Evolutionary conservation across 495 filamentous ascomycete species (phyloP), one percentile per base, ranked within the genome.

Genomic region (Talaromyces wortmannii): DNA sequence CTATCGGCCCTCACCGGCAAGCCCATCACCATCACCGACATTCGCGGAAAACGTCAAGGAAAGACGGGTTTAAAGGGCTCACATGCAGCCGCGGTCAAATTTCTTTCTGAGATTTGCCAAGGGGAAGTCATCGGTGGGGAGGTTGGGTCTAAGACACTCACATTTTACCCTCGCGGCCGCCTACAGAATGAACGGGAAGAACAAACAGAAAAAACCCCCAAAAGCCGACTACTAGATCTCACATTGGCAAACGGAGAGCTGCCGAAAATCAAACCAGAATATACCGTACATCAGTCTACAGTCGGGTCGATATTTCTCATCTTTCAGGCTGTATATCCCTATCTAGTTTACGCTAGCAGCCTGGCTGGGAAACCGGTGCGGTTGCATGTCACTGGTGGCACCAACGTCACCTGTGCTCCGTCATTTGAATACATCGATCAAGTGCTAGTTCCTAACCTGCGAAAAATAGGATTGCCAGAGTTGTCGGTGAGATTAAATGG

Each of bases 321-420:
- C 30, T 81, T 94, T 58, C 91, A 96, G 67, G 86, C 91, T 2
- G 68, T 96, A 4, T 81, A 95, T 43, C 91, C 91, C 0, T 92
- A 85, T 65, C 65, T 94, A 3, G 66, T 95, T 2, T 83, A 85
- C 56, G 76, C 82, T 1, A 74, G 74, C 48, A 60, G 66, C 12
- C 15, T 49, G 40, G 45, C 31, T 46, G 52, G 46, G 2, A 32
- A 17, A 31, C 71, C 64, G 45, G 68, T 84, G 32, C 71, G 71
- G 15, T 62, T 92, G 4, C 80, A 75, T 13, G 83, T 96, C 15
- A 78, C 77, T 3, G 91, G 91, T 15, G 90, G 90, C 13, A 94
- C 90, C 2, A 92, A 95, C 63, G 80, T 85, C 3, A 80, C 82
- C 2, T 84, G 75, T 54, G 87, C 88, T 0, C 84, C 83, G 30